Base-by-base conservation (phyloP, 768 basidiomycete genomes). In the Boletus bicolor region DNA sequence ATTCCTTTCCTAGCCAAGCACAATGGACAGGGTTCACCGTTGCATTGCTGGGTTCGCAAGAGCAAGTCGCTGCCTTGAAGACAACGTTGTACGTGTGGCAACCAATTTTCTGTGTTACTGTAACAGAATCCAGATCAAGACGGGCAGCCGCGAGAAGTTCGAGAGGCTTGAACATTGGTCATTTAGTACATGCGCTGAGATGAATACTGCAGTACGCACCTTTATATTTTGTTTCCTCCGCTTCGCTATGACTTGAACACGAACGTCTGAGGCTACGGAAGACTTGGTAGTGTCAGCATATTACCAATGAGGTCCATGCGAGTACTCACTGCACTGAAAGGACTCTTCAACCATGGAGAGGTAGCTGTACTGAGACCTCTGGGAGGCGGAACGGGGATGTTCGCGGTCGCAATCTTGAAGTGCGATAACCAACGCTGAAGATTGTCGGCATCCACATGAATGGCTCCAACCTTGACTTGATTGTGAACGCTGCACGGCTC, bases 1-100 rank as follows among this genome's bases (percentile, higher is more conserved):
- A 81, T 75, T 53, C 79, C 71, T 39, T 72, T 42, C 88, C 88
- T 10, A 89, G 67, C 76, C 80, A 79, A 49, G 77, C 67, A 45
- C 71, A 72, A 65, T 87, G 85, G 7, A 82, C 66, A 2, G 69
- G 57, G 58, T 77, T 77, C 21, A 63, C 56, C 10, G 70, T 69
- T 5, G 79, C 72, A 47, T 82, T 75, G 56, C 85, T 84, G 15
- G 81, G 72, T 28, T 76, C 75, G 26, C 79, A 75, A 35, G 69
- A 67, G 26, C 82, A 60, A 1, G 64, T 58, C 14, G 82, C 60
- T 30, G 77, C 68, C 42, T 75, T 73, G 21, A 86, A 63, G 47
- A 74, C 67, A 19, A 79, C 62, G 47, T 71, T 73, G 62, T 83
- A 83, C 41, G 73, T 73, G 21, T 71, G 64, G 12, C 58, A 47